Evolutionary conservation across 305 asterid species (phyloP).

Genomic region (Stenogyne calaminthoides): DNA sequence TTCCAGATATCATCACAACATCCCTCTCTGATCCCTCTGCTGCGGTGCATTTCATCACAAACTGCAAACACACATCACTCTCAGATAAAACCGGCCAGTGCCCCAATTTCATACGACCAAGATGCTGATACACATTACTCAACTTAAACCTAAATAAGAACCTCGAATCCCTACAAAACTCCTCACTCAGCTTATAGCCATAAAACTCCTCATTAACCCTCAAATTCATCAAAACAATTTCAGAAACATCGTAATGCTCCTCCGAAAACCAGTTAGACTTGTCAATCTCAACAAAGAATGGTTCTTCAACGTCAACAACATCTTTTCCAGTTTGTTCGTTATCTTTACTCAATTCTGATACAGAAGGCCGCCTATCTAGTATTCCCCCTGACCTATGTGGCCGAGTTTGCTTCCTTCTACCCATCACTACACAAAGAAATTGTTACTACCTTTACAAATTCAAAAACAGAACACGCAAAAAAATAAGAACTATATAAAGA

Average conservation of each 20-base stretch:
- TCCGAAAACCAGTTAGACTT: constrained; percentile 58
- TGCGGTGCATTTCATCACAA: constrained; percentile 47
- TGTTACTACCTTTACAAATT: no score
- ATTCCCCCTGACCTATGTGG: constrained; percentile 69
- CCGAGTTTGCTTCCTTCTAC: constrained; percentile 74
- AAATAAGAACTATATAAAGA: not conserved
- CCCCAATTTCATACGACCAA: constrained; percentile 76
- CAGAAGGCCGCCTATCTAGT: constrained; percentile 36
- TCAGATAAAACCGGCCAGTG: constrained; percentile 87
- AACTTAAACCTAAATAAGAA: constrained; percentile 67
- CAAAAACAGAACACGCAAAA: no score
- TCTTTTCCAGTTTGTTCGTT: constrained; percentile 28
- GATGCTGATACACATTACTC: constrained; percentile 61
- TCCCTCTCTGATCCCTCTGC: constrained; percentile 49
- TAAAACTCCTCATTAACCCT: constrained; percentile 50
- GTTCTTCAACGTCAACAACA: constrained; percentile 39
- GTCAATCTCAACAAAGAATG: constrained; percentile 64
- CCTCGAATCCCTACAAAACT: constrained; percentile 49
- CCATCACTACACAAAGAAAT: constrained; percentile 56
- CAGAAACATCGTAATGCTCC: constrained; percentile 76
- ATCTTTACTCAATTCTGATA: constrained; percentile 36
- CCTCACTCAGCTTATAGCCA: constrained; percentile 51
- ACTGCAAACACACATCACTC: constrained; percentile 52
- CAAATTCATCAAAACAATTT: constrained; percentile 70
- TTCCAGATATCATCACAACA: constrained; percentile 62